Conservation (phyloP, 164 flowering plant genomes). For the Magnolia kwangsiensis region DNA sequence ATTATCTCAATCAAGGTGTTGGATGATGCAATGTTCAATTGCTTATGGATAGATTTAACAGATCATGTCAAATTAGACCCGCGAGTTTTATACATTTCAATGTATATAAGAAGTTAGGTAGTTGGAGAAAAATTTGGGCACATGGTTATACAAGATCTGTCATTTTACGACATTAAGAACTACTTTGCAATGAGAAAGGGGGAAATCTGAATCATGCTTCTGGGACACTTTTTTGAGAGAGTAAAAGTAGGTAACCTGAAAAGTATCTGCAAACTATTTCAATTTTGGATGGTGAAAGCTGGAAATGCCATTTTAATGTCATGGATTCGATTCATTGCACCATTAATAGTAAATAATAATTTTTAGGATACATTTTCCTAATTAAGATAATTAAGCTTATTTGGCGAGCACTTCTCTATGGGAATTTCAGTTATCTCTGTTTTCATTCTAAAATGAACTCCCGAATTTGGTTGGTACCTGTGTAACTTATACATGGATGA, state of each 20-base stretch:
- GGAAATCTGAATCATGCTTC: slow-evolving; percentile 36
- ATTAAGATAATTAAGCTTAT: no score
- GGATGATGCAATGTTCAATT: neutral
- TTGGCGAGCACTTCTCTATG: no score
- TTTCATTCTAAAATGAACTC: neutral
- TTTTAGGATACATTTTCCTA: no score
- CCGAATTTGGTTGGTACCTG: neutral
- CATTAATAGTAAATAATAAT: slow-evolving; percentile 6
- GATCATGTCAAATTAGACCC: neutral
- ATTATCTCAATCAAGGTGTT: neutral
- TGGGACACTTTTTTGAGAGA: no score
- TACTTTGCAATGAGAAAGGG: neutral
- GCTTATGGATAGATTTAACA: neutral
- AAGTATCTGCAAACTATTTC: no score
- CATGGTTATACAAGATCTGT: neutral
- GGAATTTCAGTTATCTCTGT: no score
- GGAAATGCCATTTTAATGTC: no score
- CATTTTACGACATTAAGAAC: neutral
- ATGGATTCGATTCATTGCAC: no score
- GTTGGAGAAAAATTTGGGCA: neutral
- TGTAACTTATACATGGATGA: no score
- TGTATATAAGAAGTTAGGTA: neutral
- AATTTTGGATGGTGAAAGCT: no score
- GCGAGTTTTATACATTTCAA: neutral
- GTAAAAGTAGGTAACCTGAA: no score